phyloP scores from a whole-genome alignment of 2,329 filamentous ascomycete species.

The Penicillium sp. region DNA sequence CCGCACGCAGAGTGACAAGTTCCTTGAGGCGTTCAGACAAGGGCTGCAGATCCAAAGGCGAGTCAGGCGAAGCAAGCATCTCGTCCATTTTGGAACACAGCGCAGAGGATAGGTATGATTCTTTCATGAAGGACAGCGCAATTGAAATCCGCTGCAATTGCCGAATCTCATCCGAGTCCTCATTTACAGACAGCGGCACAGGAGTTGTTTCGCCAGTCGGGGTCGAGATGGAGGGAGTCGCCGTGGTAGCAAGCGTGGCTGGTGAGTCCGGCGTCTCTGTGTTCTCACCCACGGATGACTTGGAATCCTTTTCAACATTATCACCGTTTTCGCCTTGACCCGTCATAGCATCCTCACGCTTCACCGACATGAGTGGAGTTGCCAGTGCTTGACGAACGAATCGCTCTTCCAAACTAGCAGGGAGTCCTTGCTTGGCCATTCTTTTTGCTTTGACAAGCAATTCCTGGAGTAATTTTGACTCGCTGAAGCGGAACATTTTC shows the following conservation, averaged over 20 bases:
- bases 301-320: conserved; percentile 18
- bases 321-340: conserved; percentile 11
- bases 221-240: conserved; percentile 33
- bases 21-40: conserved; percentile 64
- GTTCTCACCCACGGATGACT: conserved; percentile 15
- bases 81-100: conserved; percentile 36
- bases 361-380: conserved; percentile 65
- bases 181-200: conserved; percentile 30
- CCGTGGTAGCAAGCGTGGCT: conserved; percentile 28
- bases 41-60: conserved; percentile 60
- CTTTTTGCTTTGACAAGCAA: conserved; percentile 65
- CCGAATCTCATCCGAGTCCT: conserved; percentile 30
- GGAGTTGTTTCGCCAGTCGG: conserved; percentile 37
- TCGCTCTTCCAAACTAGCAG: conserved; percentile 74
- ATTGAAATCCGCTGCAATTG: conserved; percentile 46
- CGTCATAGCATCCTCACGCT: conserved; percentile 46
- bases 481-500: conserved; percentile 73
- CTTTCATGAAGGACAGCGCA: conserved; percentile 45
- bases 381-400: conserved; percentile 74
- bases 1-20: conserved; percentile 61
- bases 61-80: conserved; percentile 32
- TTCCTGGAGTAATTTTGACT: conserved; percentile 61
- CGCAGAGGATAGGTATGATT: conserved; percentile 42
- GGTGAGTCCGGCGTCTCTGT: conserved; percentile 28
- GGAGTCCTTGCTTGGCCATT: conserved; percentile 61